A percentile compares a stretch with the other conserved stretches of the same genome.
phyloP scores from a whole-genome alignment of 352 stramenopile species.

The Pythium graminicola region DNA sequence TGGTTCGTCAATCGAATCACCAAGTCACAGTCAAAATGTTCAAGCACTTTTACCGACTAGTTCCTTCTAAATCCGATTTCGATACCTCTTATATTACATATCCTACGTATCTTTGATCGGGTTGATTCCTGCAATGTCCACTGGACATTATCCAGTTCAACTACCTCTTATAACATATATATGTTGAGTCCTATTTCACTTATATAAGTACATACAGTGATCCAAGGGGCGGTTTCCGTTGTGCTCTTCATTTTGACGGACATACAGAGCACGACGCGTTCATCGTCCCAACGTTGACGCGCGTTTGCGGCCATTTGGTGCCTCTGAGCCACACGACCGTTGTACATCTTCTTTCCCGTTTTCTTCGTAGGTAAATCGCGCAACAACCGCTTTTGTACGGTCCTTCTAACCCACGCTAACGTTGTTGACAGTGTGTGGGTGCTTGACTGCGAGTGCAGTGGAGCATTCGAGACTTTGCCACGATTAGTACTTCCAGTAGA shows the following conservation, averaged over 20 bases:
- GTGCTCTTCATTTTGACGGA: too few relatives aligned
- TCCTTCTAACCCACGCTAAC: too few relatives aligned
- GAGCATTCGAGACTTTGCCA: conserved; percentile 5
- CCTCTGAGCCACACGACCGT: not conserved
- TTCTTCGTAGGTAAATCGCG: not conserved
- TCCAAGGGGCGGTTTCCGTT: conserved; percentile 8
- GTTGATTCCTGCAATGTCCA: not conserved
- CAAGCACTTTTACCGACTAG: not conserved
- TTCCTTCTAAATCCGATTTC: conserved; percentile 2
- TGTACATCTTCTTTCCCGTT: not conserved
- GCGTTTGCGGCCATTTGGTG: too few relatives aligned
- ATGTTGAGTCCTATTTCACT: conserved; percentile 2
- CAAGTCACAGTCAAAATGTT: too few relatives aligned
- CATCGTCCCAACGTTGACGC: not conserved
- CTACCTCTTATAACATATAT: conserved; percentile 7
- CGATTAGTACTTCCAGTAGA: conserved; percentile 24
- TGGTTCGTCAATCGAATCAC: too few relatives aligned
- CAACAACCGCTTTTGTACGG: not conserved
- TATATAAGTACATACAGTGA: conserved; percentile 4
- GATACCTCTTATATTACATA: conserved; percentile 4
- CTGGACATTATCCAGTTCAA: not conserved
- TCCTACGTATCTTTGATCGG: conserved; percentile 1
- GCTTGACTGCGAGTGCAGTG: too few relatives aligned
- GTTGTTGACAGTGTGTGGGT: too few relatives aligned
- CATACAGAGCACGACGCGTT: too few relatives aligned